Percentiles rank a stretch among this genome's conserved stretches.
Evolutionary conservation across 805 yeast genomes (phyloP).

Genomic region (Myxozyma geophila): DNA sequence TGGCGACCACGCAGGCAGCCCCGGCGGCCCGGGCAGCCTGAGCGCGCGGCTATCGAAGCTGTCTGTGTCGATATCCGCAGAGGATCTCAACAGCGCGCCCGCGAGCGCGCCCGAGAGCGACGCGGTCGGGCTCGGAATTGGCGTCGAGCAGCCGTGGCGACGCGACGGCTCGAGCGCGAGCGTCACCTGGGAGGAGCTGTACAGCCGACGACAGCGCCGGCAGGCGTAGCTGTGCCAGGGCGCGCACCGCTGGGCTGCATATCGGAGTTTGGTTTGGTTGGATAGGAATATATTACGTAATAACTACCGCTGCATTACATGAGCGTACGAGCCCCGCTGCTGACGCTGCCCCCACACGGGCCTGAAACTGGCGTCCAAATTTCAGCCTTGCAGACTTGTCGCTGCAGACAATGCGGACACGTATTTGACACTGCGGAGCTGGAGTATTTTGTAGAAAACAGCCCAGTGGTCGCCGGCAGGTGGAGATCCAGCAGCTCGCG

Average conservation of each 20-base stretch:
- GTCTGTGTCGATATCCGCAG: slow-evolving; percentile 19
- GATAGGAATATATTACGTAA: no score
- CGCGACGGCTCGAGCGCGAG: background rate
- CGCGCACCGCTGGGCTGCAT: no score
- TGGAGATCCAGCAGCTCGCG: background rate
- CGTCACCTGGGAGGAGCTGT: slow-evolving; percentile 29
- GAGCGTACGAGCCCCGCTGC: no score
- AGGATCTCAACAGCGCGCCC: background rate
- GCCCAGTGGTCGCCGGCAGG: background rate
- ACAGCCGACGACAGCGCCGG: slow-evolving; percentile 13
- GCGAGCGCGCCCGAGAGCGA: background rate
- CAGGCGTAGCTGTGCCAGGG: background rate
- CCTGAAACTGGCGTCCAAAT: no score
- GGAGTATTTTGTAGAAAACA: no score
- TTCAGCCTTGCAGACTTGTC: no score
- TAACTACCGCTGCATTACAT: no score
- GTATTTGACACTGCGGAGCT: no score
- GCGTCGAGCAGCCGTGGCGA: background rate
- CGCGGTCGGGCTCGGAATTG: slow-evolving; percentile 3
- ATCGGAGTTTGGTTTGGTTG: no score
- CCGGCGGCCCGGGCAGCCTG: background rate
- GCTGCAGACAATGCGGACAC: no score
- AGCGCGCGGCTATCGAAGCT: slow-evolving; percentile 12
- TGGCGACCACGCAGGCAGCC: background rate
- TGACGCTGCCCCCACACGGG: no score